Base-by-base conservation (phyloP, 2,329 filamentous ascomycete genomes). In the Ceratocystis colombiana region DNA sequence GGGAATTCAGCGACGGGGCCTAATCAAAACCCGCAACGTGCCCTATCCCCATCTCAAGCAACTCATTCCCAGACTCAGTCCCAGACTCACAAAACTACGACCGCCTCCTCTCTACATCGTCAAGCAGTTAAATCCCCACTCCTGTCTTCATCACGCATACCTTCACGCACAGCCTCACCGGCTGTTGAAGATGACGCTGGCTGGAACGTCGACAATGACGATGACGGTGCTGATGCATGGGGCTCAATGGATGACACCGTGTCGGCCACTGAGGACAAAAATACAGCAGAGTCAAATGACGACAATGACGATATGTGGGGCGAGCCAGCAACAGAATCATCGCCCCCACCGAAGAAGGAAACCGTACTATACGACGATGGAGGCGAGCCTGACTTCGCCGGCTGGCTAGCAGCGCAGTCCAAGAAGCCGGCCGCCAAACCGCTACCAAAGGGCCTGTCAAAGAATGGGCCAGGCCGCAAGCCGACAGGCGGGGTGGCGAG, bases 311-410 rank as follows among this genome's bases (percentile, higher is more conserved):
- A 68, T 71, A 74, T 75, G 44, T 81, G 79, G 74, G 76, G 75
- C 69, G 77, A 79, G 68, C 75, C 71, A 46, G 68, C 71, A 61
- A 63, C 69, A 15, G 62, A 57, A n/a, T 67, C 55, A 17, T 59
- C 55, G 17, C 12, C 53, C 12, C 20, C 50, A 17, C 71, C 74
- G 41, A 70, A 71, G 61, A 73, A 75, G 41, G 61, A 65, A 15
- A 33, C 53, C 1, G 64, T 64, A 2, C 61, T 66, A 15, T 68
- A 67, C n/a, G 67, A 69, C 70, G 89, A 93, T 68, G 91, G 96
- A 71, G 86, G 88, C 30, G 93, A 99, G 74, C 93, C 93, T 0
- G 94, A 97, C 74, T 97, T 99, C 75, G 93, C 91, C 4, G 92
- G 91, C 4, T 97, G 94, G 92, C 76, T 97, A 25, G 91, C 90